phyloP scores from a whole-genome alignment of 306 rosid species.

The Urtica urens region DNA sequence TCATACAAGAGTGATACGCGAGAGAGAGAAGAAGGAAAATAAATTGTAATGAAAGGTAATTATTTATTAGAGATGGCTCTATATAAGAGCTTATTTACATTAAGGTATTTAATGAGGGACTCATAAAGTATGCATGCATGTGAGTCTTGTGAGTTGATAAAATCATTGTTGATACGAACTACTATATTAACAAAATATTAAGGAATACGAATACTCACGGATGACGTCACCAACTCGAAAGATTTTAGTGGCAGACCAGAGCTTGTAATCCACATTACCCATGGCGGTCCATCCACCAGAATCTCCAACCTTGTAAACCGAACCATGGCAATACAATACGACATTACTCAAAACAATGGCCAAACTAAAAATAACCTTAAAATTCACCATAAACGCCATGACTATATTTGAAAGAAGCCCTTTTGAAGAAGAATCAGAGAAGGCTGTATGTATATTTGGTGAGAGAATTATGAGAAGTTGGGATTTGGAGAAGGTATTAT shows the following conservation, averaged over 20 bases:
- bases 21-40: too few species aligned
- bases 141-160: too few species aligned
- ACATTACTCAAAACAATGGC: slow-evolving; percentile 12
- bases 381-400: slow-evolving; percentile 41
- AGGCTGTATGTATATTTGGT: slow-evolving; percentile 1
- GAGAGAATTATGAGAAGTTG: slow-evolving; percentile 4
- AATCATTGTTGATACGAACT: too few species aligned
- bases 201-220: slow-evolving; percentile 34
- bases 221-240: slow-evolving; percentile 64
- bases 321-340: slow-evolving; percentile 36
- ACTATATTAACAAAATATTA: too few species aligned
- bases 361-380: slow-evolving; percentile 17
- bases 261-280: slow-evolving; percentile 49
- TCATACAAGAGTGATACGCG: too few species aligned
- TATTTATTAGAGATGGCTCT: too few species aligned
- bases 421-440: not conserved
- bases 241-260: slow-evolving; percentile 64
- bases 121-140: too few species aligned
- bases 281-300: slow-evolving; percentile 77
- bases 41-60: too few species aligned
- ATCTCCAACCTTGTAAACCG: slow-evolving; percentile 71
- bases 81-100: too few species aligned
- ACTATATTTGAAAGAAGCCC: not conserved
- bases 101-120: too few species aligned
- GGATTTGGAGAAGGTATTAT: slow-evolving; percentile 16